A percentile compares a stretch with the other conserved stretches of the same genome.
Evolutionary conservation across 305 asterid species (phyloP).

Genomic region (Petunia hybrid): DNA sequence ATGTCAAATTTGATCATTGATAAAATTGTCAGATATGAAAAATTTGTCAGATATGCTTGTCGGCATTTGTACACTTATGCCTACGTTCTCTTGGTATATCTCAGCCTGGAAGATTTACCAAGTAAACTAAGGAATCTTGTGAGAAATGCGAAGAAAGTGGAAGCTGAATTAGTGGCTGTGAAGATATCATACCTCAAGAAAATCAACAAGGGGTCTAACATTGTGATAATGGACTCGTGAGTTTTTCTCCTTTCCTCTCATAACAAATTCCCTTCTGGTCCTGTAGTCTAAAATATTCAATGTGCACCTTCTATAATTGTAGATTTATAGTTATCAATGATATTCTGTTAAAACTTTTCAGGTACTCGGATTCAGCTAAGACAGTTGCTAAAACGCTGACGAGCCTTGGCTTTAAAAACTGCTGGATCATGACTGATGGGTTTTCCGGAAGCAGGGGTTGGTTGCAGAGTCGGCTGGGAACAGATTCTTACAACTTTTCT

Average conservation of each 20-base stretch:
- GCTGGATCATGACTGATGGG: constrained; percentile 83
- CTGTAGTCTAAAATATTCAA: background rate
- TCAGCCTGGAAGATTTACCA: constrained; percentile 90
- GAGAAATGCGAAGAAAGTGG: constrained; percentile 77
- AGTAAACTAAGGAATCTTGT: constrained; percentile 72
- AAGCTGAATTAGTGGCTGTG: constrained; percentile 84
- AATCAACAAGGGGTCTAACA: constrained; percentile 74
- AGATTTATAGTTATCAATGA: constrained; percentile 5
- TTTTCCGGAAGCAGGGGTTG: constrained; percentile 93
- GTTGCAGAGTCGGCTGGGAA: constrained; percentile 85
- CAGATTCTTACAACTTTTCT: constrained; percentile 74
- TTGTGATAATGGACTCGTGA: constrained; percentile 92
- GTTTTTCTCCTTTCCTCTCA: constrained; percentile 38
- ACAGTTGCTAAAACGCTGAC: constrained; percentile 79
- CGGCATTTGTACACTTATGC: background rate
- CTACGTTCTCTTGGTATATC: constrained; percentile 25
- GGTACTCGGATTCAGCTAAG: constrained; percentile 89
- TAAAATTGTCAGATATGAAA: background rate
- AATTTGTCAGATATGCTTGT: background rate
- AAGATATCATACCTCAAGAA: constrained; percentile 91
- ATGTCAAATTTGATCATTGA: too few relatives aligned
- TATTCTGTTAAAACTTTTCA: constrained; percentile 37
- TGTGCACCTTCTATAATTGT: background rate
- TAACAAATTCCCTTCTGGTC: background rate
- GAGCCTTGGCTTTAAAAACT: constrained; percentile 84